Percentiles rank a stretch among this genome's conserved stretches.
These are phyloP conservation scores for Cenchrus purpureus DNA, from an alignment of 176 grass and related monocot species.

Conservation along the genomic window DNA sequence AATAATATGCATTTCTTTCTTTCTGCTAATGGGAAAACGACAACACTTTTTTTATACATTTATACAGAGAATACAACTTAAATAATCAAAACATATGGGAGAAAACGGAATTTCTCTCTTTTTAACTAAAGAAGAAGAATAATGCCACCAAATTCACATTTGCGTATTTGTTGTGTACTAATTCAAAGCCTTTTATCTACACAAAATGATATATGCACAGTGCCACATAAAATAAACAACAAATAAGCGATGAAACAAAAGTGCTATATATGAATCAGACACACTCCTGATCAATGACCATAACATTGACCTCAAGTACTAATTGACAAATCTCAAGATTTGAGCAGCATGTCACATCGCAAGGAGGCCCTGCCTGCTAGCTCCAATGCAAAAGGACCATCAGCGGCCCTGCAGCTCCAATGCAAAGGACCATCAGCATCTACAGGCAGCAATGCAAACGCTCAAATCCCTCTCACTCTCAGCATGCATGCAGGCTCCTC, in stretches of 20 bases:
- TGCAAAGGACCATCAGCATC: neutral
- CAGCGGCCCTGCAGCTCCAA: neutral
- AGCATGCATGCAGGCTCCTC: too few species aligned
- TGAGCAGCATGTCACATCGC: neutral
- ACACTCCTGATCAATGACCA: neutral
- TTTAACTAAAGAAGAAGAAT: neutral
- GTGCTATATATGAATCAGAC: neutral
- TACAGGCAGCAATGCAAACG: neutral
- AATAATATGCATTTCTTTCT: too few species aligned
- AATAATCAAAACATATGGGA: neutral
- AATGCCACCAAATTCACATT: neutral
- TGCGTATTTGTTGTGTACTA: too few species aligned
- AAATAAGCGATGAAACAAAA: neutral
- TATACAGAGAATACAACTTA: neutral
- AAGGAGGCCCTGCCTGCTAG: neutral
- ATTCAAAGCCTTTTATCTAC: neutral
- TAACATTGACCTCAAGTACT: neutral
- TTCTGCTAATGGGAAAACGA: neutral
- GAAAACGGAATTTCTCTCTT: neutral
- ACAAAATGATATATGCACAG: neutral
- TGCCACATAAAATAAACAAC: slow-evolving; percentile 37
- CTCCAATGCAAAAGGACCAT: slow-evolving; percentile 2
- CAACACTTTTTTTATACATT: neutral
- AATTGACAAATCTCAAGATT: neutral
- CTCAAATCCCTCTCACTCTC: neutral